A percentile compares a stretch with the other conserved stretches of the same genome.
phyloP scores from a whole-genome alignment of 2,329 filamentous ascomycete species.

The Colletotrichum musicola region DNA sequence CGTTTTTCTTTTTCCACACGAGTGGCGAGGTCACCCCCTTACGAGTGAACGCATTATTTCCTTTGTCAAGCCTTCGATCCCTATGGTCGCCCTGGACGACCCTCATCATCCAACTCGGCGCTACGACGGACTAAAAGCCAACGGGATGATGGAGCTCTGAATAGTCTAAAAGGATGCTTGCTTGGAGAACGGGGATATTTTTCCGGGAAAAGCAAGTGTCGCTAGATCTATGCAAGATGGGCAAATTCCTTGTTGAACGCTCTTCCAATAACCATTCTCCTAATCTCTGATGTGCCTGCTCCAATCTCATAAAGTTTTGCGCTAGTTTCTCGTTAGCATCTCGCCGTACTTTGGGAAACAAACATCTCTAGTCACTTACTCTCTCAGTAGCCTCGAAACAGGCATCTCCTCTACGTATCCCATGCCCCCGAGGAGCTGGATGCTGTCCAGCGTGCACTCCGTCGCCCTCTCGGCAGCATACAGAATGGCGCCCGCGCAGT shows the following conservation, averaged over 20 bases:
- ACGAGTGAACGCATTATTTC: no score
- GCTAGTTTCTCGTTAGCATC: slow-evolving; percentile 55
- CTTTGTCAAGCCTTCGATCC: no score
- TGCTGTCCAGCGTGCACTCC: slow-evolving; percentile 86
- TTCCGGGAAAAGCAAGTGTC: no score
- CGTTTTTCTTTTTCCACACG: no score
- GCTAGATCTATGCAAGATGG: slow-evolving; percentile 36
- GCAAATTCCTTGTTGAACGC: slow-evolving; percentile 90
- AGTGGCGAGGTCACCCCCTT: no score
- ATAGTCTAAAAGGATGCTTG: no score
- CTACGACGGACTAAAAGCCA: no score
- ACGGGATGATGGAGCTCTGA: no score
- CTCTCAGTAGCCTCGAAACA: slow-evolving; percentile 84
- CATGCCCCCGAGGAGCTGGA: slow-evolving; percentile 94
- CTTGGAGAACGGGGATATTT: no score
- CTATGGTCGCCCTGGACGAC: no score
- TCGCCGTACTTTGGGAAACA: no score
- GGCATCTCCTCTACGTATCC: slow-evolving; percentile 97
- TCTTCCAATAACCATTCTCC: slow-evolving; percentile 93
- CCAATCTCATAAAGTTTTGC: slow-evolving; percentile 94
- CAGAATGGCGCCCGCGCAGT: slow-evolving; percentile 93
- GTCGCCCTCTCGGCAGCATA: slow-evolving; percentile 93
- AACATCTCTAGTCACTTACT: slow-evolving; percentile 58
- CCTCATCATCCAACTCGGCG: no score
- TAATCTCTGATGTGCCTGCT: slow-evolving; percentile 93